Conservation (phyloP, 441 rosid species). For the Raphanus hybrid region DNA sequence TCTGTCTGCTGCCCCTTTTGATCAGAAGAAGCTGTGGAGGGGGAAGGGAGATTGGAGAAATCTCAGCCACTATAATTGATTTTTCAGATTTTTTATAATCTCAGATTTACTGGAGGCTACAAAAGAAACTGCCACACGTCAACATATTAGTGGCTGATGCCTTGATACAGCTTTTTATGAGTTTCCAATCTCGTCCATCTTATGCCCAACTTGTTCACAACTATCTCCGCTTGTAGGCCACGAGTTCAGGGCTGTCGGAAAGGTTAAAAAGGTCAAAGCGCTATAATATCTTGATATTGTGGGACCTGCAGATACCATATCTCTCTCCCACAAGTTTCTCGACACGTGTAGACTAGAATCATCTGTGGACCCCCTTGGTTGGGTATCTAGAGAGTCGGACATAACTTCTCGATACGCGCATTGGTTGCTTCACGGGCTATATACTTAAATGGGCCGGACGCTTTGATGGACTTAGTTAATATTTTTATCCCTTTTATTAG, state of each 20-base stretch:
- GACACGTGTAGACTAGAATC: conserved; percentile 38
- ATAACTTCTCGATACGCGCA: neutral
- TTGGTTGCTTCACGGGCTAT: conserved; percentile 8
- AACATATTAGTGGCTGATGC: neutral
- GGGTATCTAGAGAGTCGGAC: conserved; percentile 1
- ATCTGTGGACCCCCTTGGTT: conserved; percentile 19
- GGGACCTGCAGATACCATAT: conserved; percentile 27
- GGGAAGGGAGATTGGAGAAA: conserved; percentile 18
- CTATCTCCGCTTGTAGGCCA: conserved; percentile 31
- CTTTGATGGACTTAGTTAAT: neutral
- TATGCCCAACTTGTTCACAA: conserved; percentile 18
- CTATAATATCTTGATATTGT: conserved; percentile 29
- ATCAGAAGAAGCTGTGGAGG: conserved; percentile 32
- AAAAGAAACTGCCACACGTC: conserved; percentile 30
- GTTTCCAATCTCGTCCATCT: conserved; percentile 24
- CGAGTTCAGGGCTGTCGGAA: conserved; percentile 27
- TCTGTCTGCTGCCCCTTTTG: neutral
- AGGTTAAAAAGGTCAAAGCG: conserved; percentile 30
- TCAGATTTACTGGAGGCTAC: conserved; percentile 37
- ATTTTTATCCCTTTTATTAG: no score
- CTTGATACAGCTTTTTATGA: neutral
- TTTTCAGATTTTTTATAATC: conserved; percentile 9
- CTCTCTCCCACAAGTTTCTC: conserved; percentile 14
- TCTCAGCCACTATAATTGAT: conserved; percentile 20
- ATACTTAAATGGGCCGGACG: neutral